A percentile compares a stretch with the other conserved stretches of the same genome.
Conservation (phyloP, 495 filamentous ascomycete species). For the Lindgomyces ingoldianus region DNA sequence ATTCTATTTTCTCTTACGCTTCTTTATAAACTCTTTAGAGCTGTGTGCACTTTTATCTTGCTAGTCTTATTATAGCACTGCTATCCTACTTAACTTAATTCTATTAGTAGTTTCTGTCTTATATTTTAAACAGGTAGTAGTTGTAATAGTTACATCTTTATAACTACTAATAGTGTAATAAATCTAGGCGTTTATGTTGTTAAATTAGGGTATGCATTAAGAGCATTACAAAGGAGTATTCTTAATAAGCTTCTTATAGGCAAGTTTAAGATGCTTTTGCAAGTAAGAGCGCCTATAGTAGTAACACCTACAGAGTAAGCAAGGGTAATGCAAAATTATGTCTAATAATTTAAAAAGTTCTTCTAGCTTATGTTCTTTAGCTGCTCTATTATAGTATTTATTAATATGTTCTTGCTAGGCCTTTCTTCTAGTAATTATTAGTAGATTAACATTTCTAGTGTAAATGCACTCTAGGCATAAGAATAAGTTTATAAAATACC, state of each 20-base stretch:
- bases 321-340: neutral
- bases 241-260: constrained; percentile 7
- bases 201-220: constrained; percentile 4
- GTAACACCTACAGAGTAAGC: neutral
- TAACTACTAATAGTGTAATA: constrained; percentile 1
- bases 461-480: neutral
- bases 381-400: constrained; percentile 7
- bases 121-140: constrained; percentile 6
- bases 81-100: constrained; percentile 5
- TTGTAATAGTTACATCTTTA: constrained; percentile 6
- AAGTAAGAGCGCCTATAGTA: neutral
- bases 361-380: constrained; percentile 5
- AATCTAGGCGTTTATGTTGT: constrained; percentile 4
- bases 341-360: neutral
- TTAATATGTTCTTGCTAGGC: constrained; percentile 2
- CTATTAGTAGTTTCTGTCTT: constrained; percentile 6
- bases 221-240: constrained; percentile 6
- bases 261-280: neutral
- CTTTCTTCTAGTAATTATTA: constrained; percentile 3
- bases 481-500: constrained; percentile 3
- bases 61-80: constrained; percentile 3
- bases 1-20: constrained; percentile 3
- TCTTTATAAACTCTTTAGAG: constrained; percentile 4
- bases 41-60: constrained; percentile 1
- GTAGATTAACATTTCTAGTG: constrained; percentile 3